Conservation (phyloP, 768 basidiomycete genomes). For the Megacollybia marginata region DNA sequence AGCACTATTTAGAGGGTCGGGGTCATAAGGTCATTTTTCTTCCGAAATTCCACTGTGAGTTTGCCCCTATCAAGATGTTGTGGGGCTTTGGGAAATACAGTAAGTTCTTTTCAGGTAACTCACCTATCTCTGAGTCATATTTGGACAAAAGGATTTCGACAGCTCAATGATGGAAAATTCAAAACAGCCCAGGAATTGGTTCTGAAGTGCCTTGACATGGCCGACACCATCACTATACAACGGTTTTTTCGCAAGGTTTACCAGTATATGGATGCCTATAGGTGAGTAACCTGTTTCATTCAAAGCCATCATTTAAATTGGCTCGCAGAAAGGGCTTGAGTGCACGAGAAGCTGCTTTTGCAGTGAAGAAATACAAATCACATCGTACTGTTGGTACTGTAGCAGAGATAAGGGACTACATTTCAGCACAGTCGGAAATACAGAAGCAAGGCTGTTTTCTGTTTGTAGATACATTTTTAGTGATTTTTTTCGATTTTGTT, state of each 20-base stretch:
- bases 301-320: neutral
- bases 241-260: conserved; percentile 13
- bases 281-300: neutral
- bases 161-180: conserved; percentile 16
- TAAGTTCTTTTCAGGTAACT: conserved; percentile 5
- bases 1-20: conserved; percentile 11
- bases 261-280: conserved; percentile 16
- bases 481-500: no score
- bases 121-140: conserved; percentile 4
- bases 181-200: conserved; percentile 14
- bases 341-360: no score
- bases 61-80: conserved; percentile 16
- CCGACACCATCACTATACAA: conserved; percentile 10
- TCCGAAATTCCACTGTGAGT: neutral
- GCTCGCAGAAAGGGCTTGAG: no score
- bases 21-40: conserved; percentile 16
- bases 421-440: no score
- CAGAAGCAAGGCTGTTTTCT: no score
- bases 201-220: conserved; percentile 13
- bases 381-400: no score
- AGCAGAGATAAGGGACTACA: no score
- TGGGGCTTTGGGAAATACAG: conserved; percentile 19
- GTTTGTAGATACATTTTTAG: no score
- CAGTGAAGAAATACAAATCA: no score
- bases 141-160: conserved; percentile 10